Conservation (phyloP, 108 stramenopile species). For the Mediolabrus comicus region DNA sequence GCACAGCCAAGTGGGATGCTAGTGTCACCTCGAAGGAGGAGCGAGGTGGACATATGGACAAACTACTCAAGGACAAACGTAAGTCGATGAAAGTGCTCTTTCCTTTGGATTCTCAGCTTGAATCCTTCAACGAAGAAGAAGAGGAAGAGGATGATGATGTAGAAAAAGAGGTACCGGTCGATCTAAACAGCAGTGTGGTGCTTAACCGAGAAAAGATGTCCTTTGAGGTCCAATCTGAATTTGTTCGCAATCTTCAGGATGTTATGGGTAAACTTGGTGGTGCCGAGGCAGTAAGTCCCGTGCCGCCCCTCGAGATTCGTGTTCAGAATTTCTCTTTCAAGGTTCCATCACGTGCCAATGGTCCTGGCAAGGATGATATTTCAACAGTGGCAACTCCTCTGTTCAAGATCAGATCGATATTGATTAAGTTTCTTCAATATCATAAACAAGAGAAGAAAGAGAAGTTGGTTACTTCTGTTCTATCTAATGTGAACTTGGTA, state of each 20-base stretch:
- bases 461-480: constrained; percentile 8
- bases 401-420: constrained; percentile 9
- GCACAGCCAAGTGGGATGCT: background rate
- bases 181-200: too few species aligned
- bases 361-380: background rate
- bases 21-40: background rate
- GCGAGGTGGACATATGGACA: background rate
- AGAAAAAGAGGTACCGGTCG: background rate
- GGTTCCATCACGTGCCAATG: constrained; percentile 14
- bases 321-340: constrained; percentile 19
- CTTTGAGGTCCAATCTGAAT: constrained; percentile 3
- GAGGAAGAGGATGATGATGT: background rate
- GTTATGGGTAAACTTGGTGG: background rate
- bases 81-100: background rate
- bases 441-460: constrained; percentile 1
- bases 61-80: background rate
- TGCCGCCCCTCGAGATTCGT: constrained; percentile 23
- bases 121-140: background rate
- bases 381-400: constrained; percentile 13
- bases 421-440: background rate
- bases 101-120: background rate
- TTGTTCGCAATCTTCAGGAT: constrained; percentile 4
- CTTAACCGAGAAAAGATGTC: background rate
- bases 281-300: background rate
- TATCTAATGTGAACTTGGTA: constrained; percentile 35